These are phyloP conservation scores for Lentinula raphanica DNA, from an alignment of 768 basidiomycete species.

Conservation along the genomic window DNA sequence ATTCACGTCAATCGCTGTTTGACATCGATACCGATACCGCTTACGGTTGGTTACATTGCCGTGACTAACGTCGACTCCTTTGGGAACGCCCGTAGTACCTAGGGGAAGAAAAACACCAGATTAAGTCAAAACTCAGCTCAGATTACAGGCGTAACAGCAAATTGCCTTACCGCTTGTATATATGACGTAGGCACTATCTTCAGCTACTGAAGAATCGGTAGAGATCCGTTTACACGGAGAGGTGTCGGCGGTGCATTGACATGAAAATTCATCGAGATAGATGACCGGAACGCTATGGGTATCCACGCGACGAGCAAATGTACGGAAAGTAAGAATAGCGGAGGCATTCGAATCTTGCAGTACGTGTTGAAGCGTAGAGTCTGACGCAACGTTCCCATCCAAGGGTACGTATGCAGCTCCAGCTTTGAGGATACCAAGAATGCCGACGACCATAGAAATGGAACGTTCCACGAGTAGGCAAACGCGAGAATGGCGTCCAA, in stretches of 20 bases:
- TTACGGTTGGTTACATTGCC: constrained; percentile 53
- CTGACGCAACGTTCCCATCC: constrained; percentile 54
- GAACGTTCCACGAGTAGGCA: constrained; percentile 52
- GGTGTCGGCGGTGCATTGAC: constrained; percentile 17
- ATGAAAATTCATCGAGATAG: constrained; percentile 28
- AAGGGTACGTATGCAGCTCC: constrained; percentile 57
- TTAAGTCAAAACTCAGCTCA: neutral
- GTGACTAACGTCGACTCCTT: constrained; percentile 52
- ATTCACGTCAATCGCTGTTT: neutral
- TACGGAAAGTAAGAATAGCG: constrained; percentile 37
- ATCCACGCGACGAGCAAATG: constrained; percentile 35
- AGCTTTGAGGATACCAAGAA: constrained; percentile 51
- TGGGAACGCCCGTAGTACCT: constrained; percentile 55
- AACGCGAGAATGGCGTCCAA: constrained; percentile 45
- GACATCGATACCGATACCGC: constrained; percentile 12
- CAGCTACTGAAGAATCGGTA: constrained; percentile 30
- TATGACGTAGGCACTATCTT: constrained; percentile 51
- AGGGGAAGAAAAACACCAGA: neutral
- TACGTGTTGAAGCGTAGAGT: constrained; percentile 48
- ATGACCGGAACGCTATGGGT: constrained; percentile 20
- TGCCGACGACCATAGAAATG: constrained; percentile 46
- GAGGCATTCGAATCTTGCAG: constrained; percentile 39
- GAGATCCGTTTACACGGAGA: constrained; percentile 28
- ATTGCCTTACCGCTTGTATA: constrained; percentile 50
- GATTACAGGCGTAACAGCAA: constrained; percentile 1